These are phyloP conservation scores for Corchorus capsularis DNA, from an alignment of 345 rosid species.

Conservation along the genomic window DNA sequence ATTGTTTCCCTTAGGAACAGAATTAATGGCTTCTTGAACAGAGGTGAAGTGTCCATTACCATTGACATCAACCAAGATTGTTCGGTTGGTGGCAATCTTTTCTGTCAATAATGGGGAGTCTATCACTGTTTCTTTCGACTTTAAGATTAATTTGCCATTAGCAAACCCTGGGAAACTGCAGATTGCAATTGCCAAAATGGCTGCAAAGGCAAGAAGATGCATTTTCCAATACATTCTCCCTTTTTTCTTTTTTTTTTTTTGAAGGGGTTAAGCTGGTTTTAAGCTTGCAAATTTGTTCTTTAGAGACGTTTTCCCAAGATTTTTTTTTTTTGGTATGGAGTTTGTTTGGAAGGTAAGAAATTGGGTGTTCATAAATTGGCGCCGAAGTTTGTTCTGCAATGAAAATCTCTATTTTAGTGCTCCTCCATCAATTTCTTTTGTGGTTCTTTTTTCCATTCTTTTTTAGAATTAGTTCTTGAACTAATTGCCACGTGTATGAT, in stretches of 20 bases:
- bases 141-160: not conserved
- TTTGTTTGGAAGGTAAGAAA: slow-evolving; percentile 4
- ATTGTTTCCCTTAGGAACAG: slow-evolving; percentile 66
- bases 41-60: slow-evolving; percentile 77
- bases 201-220: slow-evolving; percentile 15
- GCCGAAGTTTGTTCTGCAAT: not conserved
- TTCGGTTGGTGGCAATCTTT: slow-evolving; percentile 60
- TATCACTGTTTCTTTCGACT: slow-evolving; percentile 24
- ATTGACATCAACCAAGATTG: slow-evolving; percentile 74
- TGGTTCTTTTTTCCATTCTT: not conserved
- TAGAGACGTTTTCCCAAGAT: not conserved
- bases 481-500: too few relatives aligned
- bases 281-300: not conserved
- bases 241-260: not conserved
- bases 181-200: slow-evolving; percentile 24
- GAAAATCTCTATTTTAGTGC: not conserved
- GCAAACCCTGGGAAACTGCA: slow-evolving; percentile 23
- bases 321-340: not conserved
- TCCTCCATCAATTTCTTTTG: slow-evolving; percentile 5
- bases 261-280: not conserved
- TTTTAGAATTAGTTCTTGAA: too few relatives aligned
- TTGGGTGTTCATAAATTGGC: slow-evolving; percentile 3
- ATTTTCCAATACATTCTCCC: not conserved
- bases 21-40: slow-evolving; percentile 74
- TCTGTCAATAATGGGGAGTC: slow-evolving; percentile 71